phyloP scores from a whole-genome alignment of 768 basidiomycete genomes.

The Psilocybe azurescens region DNA sequence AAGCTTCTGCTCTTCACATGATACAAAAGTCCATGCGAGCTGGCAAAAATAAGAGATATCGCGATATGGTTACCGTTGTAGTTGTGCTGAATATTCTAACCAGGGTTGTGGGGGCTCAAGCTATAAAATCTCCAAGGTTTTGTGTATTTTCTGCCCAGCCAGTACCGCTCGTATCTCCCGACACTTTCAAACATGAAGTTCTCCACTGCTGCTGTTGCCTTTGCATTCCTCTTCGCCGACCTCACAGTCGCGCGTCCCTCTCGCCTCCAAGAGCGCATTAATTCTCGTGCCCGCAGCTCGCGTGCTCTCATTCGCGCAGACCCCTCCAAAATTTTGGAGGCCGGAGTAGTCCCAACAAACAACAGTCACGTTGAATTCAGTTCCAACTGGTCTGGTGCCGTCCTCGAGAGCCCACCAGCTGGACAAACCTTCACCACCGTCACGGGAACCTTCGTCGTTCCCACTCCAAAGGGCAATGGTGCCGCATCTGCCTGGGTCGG shows the following conservation, averaged over 20 bases:
- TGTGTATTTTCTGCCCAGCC: background rate
- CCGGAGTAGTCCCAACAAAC: constrained; percentile 9
- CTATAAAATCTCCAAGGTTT: constrained; percentile 3
- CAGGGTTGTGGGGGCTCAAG: background rate
- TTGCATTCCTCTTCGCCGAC: constrained; percentile 17
- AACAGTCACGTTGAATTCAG: constrained; percentile 21
- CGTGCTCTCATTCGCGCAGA: constrained; percentile 18
- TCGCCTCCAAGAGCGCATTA: constrained; percentile 21
- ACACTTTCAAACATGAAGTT: constrained; percentile 2
- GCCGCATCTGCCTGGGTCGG: constrained; percentile 27
- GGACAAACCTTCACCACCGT: constrained; percentile 25
- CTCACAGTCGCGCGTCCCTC: constrained; percentile 22
- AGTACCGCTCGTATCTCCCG: background rate
- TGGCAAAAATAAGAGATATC: background rate
- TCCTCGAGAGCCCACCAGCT: constrained; percentile 17
- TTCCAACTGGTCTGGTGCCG: constrained; percentile 25
- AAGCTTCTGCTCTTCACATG: constrained; percentile 5
- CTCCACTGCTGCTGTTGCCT: constrained; percentile 1
- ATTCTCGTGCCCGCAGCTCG: constrained; percentile 13
- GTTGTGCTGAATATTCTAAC: background rate
- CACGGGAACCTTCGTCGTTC: constrained; percentile 24
- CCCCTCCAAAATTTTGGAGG: constrained; percentile 10
- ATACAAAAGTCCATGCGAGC: background rate
- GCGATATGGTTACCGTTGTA: background rate
- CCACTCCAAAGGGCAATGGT: constrained; percentile 21